Evolutionary conservation across 1,139 yeast genomes (phyloP).

Genomic region (Geotrichum siamense): DNA sequence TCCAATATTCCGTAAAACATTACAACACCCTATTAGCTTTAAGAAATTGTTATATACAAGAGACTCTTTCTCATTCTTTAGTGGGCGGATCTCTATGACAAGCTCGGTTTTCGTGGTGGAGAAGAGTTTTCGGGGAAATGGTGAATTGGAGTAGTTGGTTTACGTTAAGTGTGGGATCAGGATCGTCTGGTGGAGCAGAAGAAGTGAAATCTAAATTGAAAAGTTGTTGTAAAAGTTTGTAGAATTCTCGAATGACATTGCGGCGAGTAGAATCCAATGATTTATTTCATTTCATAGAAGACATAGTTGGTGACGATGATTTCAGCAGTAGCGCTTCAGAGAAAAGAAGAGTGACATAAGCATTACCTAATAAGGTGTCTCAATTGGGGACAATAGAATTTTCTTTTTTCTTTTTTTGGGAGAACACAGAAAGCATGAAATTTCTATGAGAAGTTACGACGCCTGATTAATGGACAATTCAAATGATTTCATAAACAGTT

Average conservation of each 20-base stretch:
- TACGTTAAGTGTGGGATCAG: too few species aligned
- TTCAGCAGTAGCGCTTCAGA: not conserved
- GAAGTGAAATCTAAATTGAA: too few species aligned
- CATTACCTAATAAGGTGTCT: not conserved
- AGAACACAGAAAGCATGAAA: too few species aligned
- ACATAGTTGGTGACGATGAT: not conserved
- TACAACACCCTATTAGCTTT: conserved; percentile 35
- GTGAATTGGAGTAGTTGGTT: conserved; percentile 7
- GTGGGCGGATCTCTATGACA: conserved; percentile 32
- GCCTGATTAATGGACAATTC: too few species aligned
- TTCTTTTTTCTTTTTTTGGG: too few species aligned
- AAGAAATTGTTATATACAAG: conserved; percentile 41
- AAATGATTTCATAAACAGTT: too few species aligned
- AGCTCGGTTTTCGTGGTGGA: conserved; percentile 32
- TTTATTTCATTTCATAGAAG: not conserved
- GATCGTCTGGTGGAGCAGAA: too few species aligned
- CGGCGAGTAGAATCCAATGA: conserved; percentile 28
- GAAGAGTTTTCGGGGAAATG: conserved; percentile 27
- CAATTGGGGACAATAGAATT: not conserved
- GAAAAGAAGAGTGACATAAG: not conserved
- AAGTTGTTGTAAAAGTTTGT: conserved; percentile 29
- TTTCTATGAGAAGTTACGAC: too few species aligned
- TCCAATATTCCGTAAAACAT: conserved; percentile 2
- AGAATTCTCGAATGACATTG: conserved; percentile 38
- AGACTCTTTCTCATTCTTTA: conserved; percentile 40